Base-by-base conservation (phyloP, 2,329 filamentous ascomycete genomes). In the Fusarium decemcellulare region DNA sequence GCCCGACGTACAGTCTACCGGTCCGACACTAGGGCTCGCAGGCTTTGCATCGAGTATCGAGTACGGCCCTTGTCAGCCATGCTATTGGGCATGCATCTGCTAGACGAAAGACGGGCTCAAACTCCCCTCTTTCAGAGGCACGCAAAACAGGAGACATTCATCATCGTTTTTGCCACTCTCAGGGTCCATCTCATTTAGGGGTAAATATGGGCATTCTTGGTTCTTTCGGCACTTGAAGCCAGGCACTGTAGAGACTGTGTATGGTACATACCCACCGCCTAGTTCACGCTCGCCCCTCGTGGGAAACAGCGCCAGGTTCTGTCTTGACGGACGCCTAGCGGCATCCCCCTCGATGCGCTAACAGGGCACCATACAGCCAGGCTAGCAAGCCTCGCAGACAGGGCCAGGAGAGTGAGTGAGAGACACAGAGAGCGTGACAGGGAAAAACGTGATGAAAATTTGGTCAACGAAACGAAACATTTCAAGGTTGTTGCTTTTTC, bases 321-420 rank as follows among this genome's bases (percentile, higher is more conserved):
- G 51, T 59, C 52, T 67, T 40, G 36, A 68, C 57, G 59, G 52
- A 70, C 56, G 54, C 34, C 47, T 44, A 66, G 47, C 52, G 51
- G 60, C 67, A 70, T 70, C 70, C 67, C 44, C 59, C 43, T 70
- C 23, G 42, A 58, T 57, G 42, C 56, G 57, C 63, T 64, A 64
- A 61, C 50, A 46, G 51, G 15, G 23, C 63, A 44, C 65, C 53
- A 63, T 37, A 12, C 15, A 54, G 47, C 61, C 39, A 47, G 47
- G 50, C 67, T 69, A 69, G 67, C 66, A 70, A 70, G 67, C 67
- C 67, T 67, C 53, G 34, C 36, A 23, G 32, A 42, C 27, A 27
- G 55, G 16, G 34, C 15, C 12, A 51, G 15, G 44, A 64, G 42
- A 44, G 23, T 23, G 23, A 23, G 23, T 23, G 29, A 27, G 29